Evolutionary conservation across 2,329 filamentous ascomycete species (phyloP).

Genomic region (Zymoseptoria pseudotritici): DNA sequence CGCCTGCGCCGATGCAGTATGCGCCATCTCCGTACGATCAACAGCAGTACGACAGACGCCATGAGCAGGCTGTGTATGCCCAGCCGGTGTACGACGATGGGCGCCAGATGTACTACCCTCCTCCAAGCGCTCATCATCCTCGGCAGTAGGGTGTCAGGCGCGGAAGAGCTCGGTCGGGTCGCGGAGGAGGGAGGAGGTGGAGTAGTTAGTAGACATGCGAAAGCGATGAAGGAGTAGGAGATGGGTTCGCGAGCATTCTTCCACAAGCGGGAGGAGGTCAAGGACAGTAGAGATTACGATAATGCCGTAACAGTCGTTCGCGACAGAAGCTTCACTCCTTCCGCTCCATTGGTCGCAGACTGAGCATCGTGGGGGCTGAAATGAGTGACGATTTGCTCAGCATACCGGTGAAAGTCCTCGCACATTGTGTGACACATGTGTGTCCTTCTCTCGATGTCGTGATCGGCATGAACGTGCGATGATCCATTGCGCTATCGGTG

Average conservation of each 20-base stretch:
- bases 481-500: background rate
- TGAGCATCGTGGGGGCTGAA: too few relatives aligned
- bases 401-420: background rate
- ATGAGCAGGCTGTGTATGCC: constrained; percentile 14
- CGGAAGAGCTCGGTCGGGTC: background rate
- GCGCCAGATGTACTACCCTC: constrained; percentile 7
- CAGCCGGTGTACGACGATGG: constrained; percentile 7
- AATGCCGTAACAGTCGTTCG: background rate
- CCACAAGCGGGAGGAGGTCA: background rate
- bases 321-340: background rate
- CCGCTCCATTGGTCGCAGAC: too few relatives aligned
- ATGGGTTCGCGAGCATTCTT: background rate
- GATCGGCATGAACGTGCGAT: background rate
- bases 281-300: background rate
- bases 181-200: background rate
- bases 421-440: background rate
- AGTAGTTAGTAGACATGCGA: background rate
- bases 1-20: constrained; percentile 7
- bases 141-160: background rate
- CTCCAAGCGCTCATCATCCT: background rate
- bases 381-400: background rate
- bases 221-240: background rate
- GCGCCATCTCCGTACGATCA: constrained; percentile 21
- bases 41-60: constrained; percentile 14
- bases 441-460: background rate